Base-by-base conservation (phyloP, 148 eudicot genomes). In the Tetragonia tetragonoides region DNA sequence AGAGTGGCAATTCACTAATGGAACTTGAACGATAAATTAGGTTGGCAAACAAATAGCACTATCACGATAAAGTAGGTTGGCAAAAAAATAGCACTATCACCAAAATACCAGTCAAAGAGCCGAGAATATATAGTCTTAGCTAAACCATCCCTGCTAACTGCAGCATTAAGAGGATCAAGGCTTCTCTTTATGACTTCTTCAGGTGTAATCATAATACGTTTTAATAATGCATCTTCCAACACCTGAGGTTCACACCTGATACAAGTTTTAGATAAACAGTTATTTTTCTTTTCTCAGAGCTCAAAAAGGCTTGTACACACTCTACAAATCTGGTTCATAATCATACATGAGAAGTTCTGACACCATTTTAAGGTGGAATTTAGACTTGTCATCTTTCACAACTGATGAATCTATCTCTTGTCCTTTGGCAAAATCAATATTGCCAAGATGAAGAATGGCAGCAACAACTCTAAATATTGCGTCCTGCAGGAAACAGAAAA, bases 401-500 rank as follows among this genome's bases (percentile, higher is more conserved):
- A 88, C 85, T 46, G 99, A 96, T 75, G 98, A 96, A 86, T 93
- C 99, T 78, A 88, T 72, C 84, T 96, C 99, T 78, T 89, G 85
- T 72, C 99, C 99, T 84, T 95, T 95, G 8, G 92, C 82, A 85
- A 96, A 96, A 65, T 93, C 93, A 56, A 96, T 88, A 81, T 96
- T 96, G 6, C 99, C 99, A 81, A 96, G 88, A 84, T 96, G 99
- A 81, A 96, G 98, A 87, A 96, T 88, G 74, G 99, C 87, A 76
- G 99, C 99, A 82, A 93, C 90, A 79, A 96, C 98, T 83, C 99
- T 93, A 81, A 96, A 96, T 86, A 96, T 96, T 67, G 99, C 98
- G 79, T 96, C 99, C 99, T 96, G 87, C 63, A 62, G 69, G 66
- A 71, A 78, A 79, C 71, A 79, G 70, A 80, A 76, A 81, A 80